phyloP scores from a whole-genome alignment of 2,329 filamentous ascomycete genomes.

The Penicillium decumbens region DNA sequence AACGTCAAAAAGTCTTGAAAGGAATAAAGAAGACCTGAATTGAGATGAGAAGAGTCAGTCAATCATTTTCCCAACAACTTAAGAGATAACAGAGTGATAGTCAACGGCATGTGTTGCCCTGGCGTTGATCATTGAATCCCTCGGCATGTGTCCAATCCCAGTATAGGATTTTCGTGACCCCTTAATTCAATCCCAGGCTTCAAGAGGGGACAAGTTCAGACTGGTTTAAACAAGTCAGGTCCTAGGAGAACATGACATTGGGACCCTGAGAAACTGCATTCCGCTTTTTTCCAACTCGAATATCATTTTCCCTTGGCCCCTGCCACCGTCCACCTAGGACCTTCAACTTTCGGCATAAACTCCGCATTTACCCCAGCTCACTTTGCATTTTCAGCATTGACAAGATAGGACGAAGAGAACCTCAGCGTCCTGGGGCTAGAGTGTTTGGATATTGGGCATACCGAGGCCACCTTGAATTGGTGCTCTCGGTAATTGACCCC shows the following conservation, averaged over 20 bases:
- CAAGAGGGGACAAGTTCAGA: slow-evolving; percentile 4
- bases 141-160: slow-evolving; percentile 13
- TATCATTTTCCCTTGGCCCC: slow-evolving; percentile 10
- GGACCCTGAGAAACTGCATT: slow-evolving; percentile 12
- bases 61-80: not conserved
- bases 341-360: not conserved
- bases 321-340: not conserved
- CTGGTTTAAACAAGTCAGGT: slow-evolving; percentile 8
- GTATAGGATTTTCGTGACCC: slow-evolving; percentile 16
- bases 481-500: not conserved
- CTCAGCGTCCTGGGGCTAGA: not conserved
- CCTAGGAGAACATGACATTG: slow-evolving; percentile 1
- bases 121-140: slow-evolving; percentile 11
- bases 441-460: not conserved
- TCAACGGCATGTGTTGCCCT: slow-evolving; percentile 21
- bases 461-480: not conserved
- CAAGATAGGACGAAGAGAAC: not conserved
- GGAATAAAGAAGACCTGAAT: not conserved
- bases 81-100: not conserved
- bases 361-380: not conserved
- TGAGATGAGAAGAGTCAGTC: not conserved
- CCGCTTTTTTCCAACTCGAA: slow-evolving; percentile 5
- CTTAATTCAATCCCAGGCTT: slow-evolving; percentile 7
- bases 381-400: not conserved
- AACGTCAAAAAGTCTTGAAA: slow-evolving; percentile 19